phyloP scores from a whole-genome alignment of 2,329 filamentous ascomycete species.

The Arthrobotrys musiformis region DNA sequence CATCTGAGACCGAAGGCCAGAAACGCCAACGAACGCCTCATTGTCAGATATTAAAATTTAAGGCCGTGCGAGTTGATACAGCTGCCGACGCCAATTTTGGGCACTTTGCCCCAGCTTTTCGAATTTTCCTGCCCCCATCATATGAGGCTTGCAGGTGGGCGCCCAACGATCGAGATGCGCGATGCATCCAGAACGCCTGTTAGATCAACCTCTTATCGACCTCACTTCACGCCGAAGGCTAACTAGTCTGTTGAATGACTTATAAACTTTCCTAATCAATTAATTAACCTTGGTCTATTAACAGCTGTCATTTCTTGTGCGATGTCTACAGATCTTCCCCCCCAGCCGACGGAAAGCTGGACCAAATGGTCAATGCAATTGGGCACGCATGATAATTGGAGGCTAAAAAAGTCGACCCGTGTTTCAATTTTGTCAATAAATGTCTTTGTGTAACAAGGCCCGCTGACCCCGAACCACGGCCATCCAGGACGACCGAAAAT shows the following conservation, averaged over 20 bases:
- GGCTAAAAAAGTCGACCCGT: constrained; percentile 1
- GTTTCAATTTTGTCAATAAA: constrained; percentile 24
- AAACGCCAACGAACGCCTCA: constrained; percentile 30
- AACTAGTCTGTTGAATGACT: neutral
- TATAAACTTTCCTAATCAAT: neutral
- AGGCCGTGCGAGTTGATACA: constrained; percentile 30
- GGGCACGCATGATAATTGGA: constrained; percentile 5
- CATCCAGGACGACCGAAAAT: neutral
- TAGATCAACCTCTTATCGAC: neutral
- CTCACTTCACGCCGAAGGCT: neutral
- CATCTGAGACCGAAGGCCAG: constrained; percentile 1
- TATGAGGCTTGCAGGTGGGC: constrained; percentile 35
- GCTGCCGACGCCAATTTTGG: constrained; percentile 31
- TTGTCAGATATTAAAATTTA: constrained; percentile 44
- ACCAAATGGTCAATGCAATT: constrained; percentile 12
- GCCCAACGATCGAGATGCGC: constrained; percentile 10
- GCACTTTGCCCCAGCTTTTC: neutral
- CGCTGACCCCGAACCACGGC: neutral
- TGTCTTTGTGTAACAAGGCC: constrained; percentile 24
- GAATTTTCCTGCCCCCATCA: too few species aligned
- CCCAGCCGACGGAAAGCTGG: neutral
- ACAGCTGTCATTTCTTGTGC: constrained; percentile 20
- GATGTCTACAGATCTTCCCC: constrained; percentile 5
- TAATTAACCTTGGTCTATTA: constrained; percentile 9
- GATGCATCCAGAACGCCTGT: constrained; percentile 8